These are phyloP conservation scores for Alternaria longipes DNA, from an alignment of 2,329 filamentous ascomycete genomes.

Conservation along the genomic window DNA sequence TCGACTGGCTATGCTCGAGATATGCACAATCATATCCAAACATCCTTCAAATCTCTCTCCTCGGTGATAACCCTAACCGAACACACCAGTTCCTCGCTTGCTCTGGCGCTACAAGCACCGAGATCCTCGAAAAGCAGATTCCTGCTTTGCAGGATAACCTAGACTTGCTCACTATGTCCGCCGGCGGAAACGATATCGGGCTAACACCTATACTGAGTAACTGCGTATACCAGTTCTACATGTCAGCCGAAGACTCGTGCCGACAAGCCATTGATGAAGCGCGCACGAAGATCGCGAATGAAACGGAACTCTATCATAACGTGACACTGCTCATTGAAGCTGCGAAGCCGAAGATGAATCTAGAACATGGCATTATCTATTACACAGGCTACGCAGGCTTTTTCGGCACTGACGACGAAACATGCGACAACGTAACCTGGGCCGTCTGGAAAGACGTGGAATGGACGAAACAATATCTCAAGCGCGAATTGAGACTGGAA, in stretches of 20 bases:
- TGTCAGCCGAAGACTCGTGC: conserved; percentile 35
- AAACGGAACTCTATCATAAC: conserved; percentile 31
- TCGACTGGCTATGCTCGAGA: conserved; percentile 42
- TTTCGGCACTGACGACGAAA: conserved; percentile 36
- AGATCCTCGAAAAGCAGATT: conserved; percentile 23
- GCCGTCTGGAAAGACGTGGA: conserved; percentile 37
- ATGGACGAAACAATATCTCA: conserved; percentile 38
- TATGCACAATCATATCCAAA: conserved; percentile 41
- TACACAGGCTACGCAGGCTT: conserved; percentile 41
- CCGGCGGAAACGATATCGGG: conserved; percentile 46
- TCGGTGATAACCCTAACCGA: conserved; percentile 19
- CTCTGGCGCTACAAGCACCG: conserved; percentile 38
- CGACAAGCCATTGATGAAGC: conserved; percentile 33
- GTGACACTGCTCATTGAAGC: conserved; percentile 32
- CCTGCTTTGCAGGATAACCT: conserved; percentile 26
- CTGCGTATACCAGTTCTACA: conserved; percentile 19
- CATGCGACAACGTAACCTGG: conserved; percentile 45
- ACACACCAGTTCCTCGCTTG: conserved; percentile 43
- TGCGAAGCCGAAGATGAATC: conserved; percentile 32
- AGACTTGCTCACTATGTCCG: conserved; percentile 40
- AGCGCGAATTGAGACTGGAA: conserved; percentile 27
- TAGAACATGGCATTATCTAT: conserved; percentile 35
- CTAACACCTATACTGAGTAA: conserved; percentile 39
- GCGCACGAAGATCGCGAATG: conserved; percentile 22
- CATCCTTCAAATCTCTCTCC: conserved; percentile 31